Percentiles rank a stretch among this genome's conserved stretches.
phyloP scores from a whole-genome alignment of 2,329 filamentous ascomycete genomes.

The Epichloe baconii region DNA sequence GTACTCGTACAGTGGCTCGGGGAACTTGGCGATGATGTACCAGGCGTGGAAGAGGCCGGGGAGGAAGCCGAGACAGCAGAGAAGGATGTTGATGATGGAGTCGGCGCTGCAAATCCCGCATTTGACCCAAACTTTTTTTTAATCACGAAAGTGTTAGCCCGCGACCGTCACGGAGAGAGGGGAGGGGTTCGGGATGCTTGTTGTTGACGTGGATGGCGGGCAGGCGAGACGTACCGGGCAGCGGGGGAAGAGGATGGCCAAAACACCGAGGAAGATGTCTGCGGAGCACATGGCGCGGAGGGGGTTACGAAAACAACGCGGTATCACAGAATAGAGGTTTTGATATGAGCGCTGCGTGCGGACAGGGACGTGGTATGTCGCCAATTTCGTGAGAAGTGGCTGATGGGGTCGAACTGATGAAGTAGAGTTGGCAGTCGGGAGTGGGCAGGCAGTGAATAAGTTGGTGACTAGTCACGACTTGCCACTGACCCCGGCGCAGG shows the following conservation, averaged over 20 bases:
- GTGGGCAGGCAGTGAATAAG: too few relatives aligned
- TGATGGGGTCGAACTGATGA: too few relatives aligned
- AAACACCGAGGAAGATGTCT: slow-evolving; percentile 45
- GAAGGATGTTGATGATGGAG: slow-evolving; percentile 87
- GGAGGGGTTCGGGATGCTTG: neutral
- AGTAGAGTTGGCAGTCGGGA: too few relatives aligned
- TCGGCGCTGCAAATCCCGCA: slow-evolving; percentile 84
- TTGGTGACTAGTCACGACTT: too few relatives aligned
- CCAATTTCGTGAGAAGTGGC: too few relatives aligned
- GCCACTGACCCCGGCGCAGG: too few relatives aligned
- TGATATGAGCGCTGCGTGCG: too few relatives aligned
- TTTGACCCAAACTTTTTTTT: slow-evolving; percentile 77
- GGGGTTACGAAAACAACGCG: neutral
- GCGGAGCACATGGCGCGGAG: slow-evolving; percentile 36
- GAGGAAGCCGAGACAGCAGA: slow-evolving; percentile 66
- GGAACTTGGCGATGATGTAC: slow-evolving; percentile 93
- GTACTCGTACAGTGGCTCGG: slow-evolving; percentile 62
- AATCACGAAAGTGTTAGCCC: neutral
- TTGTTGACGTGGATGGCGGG: neutral
- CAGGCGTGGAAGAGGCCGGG: slow-evolving; percentile 88
- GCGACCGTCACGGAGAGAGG: neutral
- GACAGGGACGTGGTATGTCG: too few relatives aligned
- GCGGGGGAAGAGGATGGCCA: slow-evolving; percentile 14
- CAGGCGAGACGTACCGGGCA: slow-evolving; percentile 35
- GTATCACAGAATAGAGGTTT: too few relatives aligned